phyloP scores from a whole-genome alignment of 31 red algal species.

The Asparagopsis taxiformis region DNA sequence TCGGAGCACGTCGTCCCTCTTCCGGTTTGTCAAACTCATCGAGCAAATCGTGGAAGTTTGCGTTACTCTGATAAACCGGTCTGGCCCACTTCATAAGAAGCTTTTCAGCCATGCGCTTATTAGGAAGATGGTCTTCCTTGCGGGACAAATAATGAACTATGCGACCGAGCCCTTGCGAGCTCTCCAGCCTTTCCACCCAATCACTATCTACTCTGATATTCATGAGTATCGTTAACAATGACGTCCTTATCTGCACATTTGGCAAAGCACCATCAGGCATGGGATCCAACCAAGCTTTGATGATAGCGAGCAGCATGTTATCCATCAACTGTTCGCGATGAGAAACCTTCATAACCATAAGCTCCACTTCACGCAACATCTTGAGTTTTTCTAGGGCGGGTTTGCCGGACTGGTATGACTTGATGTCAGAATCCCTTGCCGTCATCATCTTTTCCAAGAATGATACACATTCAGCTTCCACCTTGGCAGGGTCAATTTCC shows the following conservation, averaged over 20 bases:
- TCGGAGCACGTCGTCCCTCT: constrained; percentile 24
- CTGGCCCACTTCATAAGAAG: constrained; percentile 77
- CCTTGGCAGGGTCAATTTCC: constrained; percentile 25
- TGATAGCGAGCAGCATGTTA: constrained; percentile 59
- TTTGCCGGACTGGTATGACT: constrained; percentile 32
- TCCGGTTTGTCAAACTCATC: constrained; percentile 48
- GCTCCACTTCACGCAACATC: constrained; percentile 70
- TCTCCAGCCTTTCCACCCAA: constrained; percentile 67
- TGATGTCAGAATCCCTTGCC: constrained; percentile 74
- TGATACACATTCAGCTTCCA: constrained; percentile 27
- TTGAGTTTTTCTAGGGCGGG: constrained; percentile 82
- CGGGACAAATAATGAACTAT: constrained; percentile 64
- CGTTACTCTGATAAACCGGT: constrained; percentile 59
- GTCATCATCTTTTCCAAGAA: constrained; percentile 81
- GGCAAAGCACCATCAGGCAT: constrained; percentile 79
- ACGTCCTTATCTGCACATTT: constrained; percentile 57
- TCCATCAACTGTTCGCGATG: constrained; percentile 65
- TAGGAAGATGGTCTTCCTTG: constrained; percentile 52
- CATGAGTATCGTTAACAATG: constrained; percentile 58
- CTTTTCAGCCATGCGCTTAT: constrained; percentile 60
- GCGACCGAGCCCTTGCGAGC: constrained; percentile 59
- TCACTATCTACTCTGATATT: constrained; percentile 67
- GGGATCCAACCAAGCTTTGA: constrained; percentile 84
- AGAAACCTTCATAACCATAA: constrained; percentile 65
- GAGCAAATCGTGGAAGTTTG: constrained; percentile 61